A percentile compares a stretch with the other conserved stretches of the same genome.
These are phyloP conservation scores for Aspergillus bombycis DNA, from an alignment of 2,329 filamentous ascomycete genomes.

Conservation along the genomic window DNA sequence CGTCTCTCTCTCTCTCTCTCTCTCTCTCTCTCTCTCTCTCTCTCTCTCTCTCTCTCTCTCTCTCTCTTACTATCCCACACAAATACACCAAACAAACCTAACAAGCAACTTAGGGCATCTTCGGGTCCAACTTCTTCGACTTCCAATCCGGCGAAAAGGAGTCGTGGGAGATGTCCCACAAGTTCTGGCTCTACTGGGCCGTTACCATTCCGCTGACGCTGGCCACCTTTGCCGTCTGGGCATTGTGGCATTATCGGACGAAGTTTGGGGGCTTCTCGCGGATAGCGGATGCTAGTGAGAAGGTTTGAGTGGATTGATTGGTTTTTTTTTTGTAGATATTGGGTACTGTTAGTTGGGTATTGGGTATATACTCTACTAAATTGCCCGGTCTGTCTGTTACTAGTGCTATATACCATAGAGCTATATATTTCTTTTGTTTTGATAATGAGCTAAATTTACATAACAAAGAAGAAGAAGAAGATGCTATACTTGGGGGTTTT, in stretches of 20 bases:
- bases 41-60: background rate
- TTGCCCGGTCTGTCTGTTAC: too few relatives aligned
- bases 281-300: background rate
- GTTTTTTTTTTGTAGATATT: background rate
- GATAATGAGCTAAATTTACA: too few relatives aligned
- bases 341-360: background rate
- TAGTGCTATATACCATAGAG: too few relatives aligned
- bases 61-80: too few relatives aligned
- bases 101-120: slow-evolving; percentile 28
- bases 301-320: background rate
- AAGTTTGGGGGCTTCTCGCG: background rate
- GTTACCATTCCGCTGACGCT: slow-evolving; percentile 34
- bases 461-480: too few relatives aligned
- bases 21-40: too few relatives aligned
- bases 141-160: slow-evolving; percentile 22
- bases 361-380: background rate
- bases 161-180: slow-evolving; percentile 27
- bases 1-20: background rate
- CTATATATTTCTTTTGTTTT: too few relatives aligned
- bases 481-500: too few relatives aligned
- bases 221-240: slow-evolving; percentile 30
- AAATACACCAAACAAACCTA: background rate
- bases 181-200: slow-evolving; percentile 39
- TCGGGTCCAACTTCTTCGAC: slow-evolving; percentile 41
- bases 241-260: slow-evolving; percentile 22